A percentile compares a stretch with the other conserved stretches of the same genome.
These are phyloP conservation scores for Aschersonia sp. DNA, from an alignment of 2,329 filamentous ascomycete genomes.

Conservation along the genomic window DNA sequence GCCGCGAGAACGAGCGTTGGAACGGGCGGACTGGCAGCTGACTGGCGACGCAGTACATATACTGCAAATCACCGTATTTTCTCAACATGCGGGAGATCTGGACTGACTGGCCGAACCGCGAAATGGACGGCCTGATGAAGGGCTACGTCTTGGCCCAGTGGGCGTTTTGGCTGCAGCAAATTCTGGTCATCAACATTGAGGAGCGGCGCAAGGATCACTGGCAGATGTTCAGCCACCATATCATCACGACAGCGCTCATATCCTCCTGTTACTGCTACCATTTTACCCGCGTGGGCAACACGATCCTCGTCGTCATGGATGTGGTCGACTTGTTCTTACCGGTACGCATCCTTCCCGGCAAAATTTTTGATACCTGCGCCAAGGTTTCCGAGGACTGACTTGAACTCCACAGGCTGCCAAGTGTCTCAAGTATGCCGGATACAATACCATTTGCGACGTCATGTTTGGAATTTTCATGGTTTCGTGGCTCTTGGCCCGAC, in stretches of 20 bases:
- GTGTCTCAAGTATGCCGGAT: conserved; percentile 80
- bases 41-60: conserved; percentile 49
- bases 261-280: conserved; percentile 75
- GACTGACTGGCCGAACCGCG: conserved; percentile 70
- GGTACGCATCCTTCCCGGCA: conserved; percentile 31
- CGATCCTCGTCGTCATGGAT: conserved; percentile 88
- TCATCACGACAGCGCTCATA: conserved; percentile 74
- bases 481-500: conserved; percentile 71
- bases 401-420: conserved; percentile 55
- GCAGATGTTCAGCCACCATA: conserved; percentile 95
- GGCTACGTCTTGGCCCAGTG: conserved; percentile 83
- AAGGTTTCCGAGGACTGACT: neutral
- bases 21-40: neutral
- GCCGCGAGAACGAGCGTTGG: neutral
- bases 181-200: conserved; percentile 88
- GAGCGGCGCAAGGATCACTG: conserved; percentile 86
- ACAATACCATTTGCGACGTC: conserved; percentile 61
- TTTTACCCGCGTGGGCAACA: conserved; percentile 73
- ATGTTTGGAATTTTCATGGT: conserved; percentile 77
- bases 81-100: conserved; percentile 66
- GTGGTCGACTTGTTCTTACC: conserved; percentile 79
- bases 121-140: conserved; percentile 66
- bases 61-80: conserved; percentile 65
- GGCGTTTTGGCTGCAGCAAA: conserved; percentile 88
- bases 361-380: no score